Percentiles rank a stretch among this genome's conserved stretches.
Evolutionary conservation across 2,329 filamentous ascomycete species (phyloP).

Genomic region (Rutstroemia sp.): DNA sequence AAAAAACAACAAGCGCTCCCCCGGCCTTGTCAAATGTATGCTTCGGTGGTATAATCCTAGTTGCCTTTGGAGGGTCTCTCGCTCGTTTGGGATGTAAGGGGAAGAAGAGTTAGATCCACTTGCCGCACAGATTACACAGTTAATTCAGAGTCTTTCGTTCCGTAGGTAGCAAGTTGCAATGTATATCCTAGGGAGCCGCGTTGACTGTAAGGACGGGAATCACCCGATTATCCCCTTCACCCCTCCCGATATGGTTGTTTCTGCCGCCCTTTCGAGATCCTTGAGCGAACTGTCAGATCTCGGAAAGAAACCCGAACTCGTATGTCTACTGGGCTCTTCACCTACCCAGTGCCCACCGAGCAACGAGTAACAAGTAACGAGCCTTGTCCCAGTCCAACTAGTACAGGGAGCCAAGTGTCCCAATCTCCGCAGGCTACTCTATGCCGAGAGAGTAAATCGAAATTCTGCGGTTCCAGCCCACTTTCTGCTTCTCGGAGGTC

Average conservation of each 20-base stretch:
- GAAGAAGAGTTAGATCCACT: constrained; percentile 9
- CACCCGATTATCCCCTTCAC: background rate
- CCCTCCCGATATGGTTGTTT: background rate
- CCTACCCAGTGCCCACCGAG: background rate
- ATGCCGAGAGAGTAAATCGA: background rate
- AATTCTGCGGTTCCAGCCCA: constrained; percentile 6
- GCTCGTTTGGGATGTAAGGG: constrained; percentile 8
- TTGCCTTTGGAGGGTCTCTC: background rate
- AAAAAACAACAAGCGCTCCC: constrained; percentile 9
- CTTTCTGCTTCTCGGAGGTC: constrained; percentile 2
- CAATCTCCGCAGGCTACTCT: constrained; percentile 7
- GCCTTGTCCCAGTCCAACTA: constrained; percentile 4
- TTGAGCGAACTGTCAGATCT: background rate
- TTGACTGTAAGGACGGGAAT: background rate
- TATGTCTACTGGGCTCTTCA: background rate
- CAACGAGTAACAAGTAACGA: background rate
- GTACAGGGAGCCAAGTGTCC: background rate
- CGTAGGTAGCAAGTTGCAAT: background rate
- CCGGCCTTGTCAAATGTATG: constrained; percentile 13
- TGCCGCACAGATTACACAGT: constrained; percentile 7
- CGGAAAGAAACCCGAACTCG: background rate
- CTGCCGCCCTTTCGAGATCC: background rate
- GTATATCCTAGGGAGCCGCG: background rate
- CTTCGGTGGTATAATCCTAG: background rate
- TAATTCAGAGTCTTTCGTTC: background rate